Evolutionary conservation across 2,329 filamentous ascomycete species (phyloP).

Genomic region (Colletotrichum musicola): DNA sequence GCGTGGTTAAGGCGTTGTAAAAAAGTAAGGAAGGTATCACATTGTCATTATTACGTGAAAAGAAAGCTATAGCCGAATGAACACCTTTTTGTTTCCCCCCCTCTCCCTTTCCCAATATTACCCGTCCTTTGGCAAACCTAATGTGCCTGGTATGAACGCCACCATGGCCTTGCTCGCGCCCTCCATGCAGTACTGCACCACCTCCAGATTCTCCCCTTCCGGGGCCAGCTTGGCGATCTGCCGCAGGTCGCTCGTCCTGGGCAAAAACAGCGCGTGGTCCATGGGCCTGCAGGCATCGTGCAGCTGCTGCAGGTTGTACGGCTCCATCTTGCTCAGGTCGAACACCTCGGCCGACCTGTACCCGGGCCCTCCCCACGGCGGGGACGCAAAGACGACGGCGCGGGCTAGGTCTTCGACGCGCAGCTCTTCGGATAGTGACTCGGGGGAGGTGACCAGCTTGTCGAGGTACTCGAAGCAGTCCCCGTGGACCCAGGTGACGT

Average conservation of each 20-base stretch:
- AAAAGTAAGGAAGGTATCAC: slow-evolving; percentile 7
- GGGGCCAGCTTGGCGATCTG: slow-evolving; percentile 76
- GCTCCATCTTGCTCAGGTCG: slow-evolving; percentile 86
- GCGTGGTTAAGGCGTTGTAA: slow-evolving; percentile 71
- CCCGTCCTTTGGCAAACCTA: slow-evolving; percentile 3
- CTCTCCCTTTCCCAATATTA: too few relatives aligned
- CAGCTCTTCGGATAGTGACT: slow-evolving; percentile 53
- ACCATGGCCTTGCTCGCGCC: slow-evolving; percentile 87
- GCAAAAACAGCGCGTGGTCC: slow-evolving; percentile 82
- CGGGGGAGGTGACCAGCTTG: slow-evolving; percentile 52
- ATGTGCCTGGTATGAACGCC: slow-evolving; percentile 66
- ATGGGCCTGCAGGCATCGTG: slow-evolving; percentile 71
- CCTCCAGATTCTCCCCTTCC: slow-evolving; percentile 70
- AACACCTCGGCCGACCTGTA: slow-evolving; percentile 77
- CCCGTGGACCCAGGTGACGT: slow-evolving; percentile 87
- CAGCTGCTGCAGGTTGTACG: slow-evolving; percentile 78
- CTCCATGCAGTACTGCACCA: slow-evolving; percentile 92
- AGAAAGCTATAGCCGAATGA: slow-evolving; percentile 7
- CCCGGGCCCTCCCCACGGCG: slow-evolving; percentile 71
- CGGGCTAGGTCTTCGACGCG: slow-evolving; percentile 56
- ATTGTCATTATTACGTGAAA: background rate
- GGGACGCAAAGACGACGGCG: slow-evolving; percentile 68
- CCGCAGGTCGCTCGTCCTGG: slow-evolving; percentile 84
- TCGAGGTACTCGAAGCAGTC: slow-evolving; percentile 85
- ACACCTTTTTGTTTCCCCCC: background rate